Percentiles rank a stretch among this genome's conserved stretches.
Conservation (phyloP, 805 yeast genomes). For the Kuraishia floccosa region DNA sequence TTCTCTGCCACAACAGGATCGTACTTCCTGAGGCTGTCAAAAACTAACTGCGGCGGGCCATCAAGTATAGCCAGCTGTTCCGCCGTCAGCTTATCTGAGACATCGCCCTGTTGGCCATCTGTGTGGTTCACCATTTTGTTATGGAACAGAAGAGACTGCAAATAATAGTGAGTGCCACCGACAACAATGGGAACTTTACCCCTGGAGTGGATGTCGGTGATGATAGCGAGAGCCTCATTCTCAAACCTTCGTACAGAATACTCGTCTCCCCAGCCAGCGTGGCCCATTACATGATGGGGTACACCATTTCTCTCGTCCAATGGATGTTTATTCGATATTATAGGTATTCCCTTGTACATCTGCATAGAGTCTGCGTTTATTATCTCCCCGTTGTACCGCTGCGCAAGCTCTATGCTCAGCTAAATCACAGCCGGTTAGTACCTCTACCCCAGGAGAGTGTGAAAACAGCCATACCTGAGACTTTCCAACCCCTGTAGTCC, state of each 20-base stretch:
- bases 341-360: constrained; percentile 62
- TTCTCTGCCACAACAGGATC: constrained; percentile 72
- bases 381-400: constrained; percentile 70
- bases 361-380: constrained; percentile 98
- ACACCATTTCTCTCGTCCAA: constrained; percentile 61
- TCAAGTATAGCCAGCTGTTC: constrained; percentile 33
- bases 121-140: constrained; percentile 19
- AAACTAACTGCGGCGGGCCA: constrained; percentile 39
- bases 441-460: too few relatives aligned
- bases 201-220: constrained; percentile 50
- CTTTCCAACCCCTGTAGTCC: constrained; percentile 96
- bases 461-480: constrained; percentile 33
- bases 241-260: constrained; percentile 74
- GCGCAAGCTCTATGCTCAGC: constrained; percentile 71
- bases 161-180: constrained; percentile 94
- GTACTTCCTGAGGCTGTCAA: constrained; percentile 29
- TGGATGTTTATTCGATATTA: constrained; percentile 91
- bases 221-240: constrained; percentile 51
- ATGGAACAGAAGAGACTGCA: constrained; percentile 64
- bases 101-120: constrained; percentile 1
- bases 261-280: constrained; percentile 69
- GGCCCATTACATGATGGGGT: constrained; percentile 82
- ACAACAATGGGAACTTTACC: constrained; percentile 80
- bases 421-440: constrained; percentile 10
- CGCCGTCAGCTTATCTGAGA: constrained; percentile 8